Evolutionary conservation across 352 stramenopile species (phyloP), one percentile per base, ranked within the genome.

Genomic region (Albugo candida): DNA sequence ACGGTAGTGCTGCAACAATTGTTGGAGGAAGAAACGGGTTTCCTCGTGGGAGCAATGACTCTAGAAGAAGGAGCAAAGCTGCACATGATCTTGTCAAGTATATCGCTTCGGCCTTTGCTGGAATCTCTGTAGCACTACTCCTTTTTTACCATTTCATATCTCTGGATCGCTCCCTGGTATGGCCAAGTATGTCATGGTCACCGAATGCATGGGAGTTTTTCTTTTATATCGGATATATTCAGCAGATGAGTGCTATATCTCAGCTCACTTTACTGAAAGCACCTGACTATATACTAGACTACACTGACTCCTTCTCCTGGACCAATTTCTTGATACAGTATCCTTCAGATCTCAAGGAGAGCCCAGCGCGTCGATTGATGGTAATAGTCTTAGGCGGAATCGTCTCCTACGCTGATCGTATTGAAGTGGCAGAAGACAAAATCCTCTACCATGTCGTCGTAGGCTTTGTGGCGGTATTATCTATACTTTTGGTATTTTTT

Each of bases 201-300:
- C 73, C 73, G 1, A 86, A 86, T 51, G 73, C 70, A 13, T 85
- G 73, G 73, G 73, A 85, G 52, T 74, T 81, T 45, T 53, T 76
- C 20, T 58, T 75, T 13, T 82, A 80, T 54, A 60, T 71, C 13
- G 63, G 53, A n/a, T 80, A 78, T 53, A 52, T 86, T 47, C 73
- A 86, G 58, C 68, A 81, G 27, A 74, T 86, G 60, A 55, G 64
- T 31, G 62, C 67, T 3, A 44, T 76, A 0, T 84, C 72, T 19
- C 57, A 79, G 34, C 56, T 79, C 16, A 81, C 68, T 18, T 51
- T 80, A 19, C 52, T 75, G 21, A 78, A 82, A 48, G 73, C 63
- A 11, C 70, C 73, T 8, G 78, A 78, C 40, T 80, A 70, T 54
- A 47, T 81, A 2, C 78, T 66, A 63, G 64, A 78, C 38, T 83